phyloP scores from a whole-genome alignment of 805 yeast species.

The Yamadazyma endophytica region DNA sequence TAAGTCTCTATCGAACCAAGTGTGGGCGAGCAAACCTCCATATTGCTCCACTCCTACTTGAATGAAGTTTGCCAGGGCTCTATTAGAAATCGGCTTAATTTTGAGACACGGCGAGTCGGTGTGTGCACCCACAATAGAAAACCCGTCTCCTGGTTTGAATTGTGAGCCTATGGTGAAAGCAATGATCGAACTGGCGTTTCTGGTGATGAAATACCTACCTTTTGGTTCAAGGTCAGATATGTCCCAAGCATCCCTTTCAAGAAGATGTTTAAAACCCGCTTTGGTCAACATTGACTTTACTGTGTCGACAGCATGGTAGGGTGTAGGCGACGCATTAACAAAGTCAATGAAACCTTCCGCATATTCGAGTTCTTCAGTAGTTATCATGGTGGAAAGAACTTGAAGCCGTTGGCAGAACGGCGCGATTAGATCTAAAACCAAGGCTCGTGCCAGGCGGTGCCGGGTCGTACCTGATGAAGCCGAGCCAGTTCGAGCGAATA shows the following conservation, averaged over 20 bases:
- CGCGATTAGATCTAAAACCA: background rate
- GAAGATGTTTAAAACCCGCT: constrained; percentile 70
- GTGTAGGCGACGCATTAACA: constrained; percentile 85
- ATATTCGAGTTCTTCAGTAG: constrained; percentile 19
- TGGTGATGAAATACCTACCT: constrained; percentile 77
- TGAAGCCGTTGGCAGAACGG: too few species aligned
- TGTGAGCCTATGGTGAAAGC: constrained; percentile 79
- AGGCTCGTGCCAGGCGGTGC: too few species aligned
- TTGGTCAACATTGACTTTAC: constrained; percentile 50
- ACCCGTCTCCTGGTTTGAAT: constrained; percentile 74
- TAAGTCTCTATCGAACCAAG: constrained; percentile 96
- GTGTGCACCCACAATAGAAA: constrained; percentile 92
- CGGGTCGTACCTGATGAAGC: too few species aligned
- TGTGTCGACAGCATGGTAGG: constrained; percentile 83
- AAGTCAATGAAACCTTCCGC: constrained; percentile 69
- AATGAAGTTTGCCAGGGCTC: constrained; percentile 65
- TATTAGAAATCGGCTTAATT: constrained; percentile 81
- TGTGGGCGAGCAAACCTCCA: constrained; percentile 95
- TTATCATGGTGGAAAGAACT: too few species aligned
- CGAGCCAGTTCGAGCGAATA: background rate
- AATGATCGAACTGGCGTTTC: constrained; percentile 84
- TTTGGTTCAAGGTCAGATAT: constrained; percentile 40
- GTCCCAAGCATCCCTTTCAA: constrained; percentile 73
- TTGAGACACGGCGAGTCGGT: constrained; percentile 91
- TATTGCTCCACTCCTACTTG: constrained; percentile 93